Evolutionary conservation across 495 filamentous ascomycete genomes (phyloP).

Genomic region (Penicillium coffeae): DNA sequence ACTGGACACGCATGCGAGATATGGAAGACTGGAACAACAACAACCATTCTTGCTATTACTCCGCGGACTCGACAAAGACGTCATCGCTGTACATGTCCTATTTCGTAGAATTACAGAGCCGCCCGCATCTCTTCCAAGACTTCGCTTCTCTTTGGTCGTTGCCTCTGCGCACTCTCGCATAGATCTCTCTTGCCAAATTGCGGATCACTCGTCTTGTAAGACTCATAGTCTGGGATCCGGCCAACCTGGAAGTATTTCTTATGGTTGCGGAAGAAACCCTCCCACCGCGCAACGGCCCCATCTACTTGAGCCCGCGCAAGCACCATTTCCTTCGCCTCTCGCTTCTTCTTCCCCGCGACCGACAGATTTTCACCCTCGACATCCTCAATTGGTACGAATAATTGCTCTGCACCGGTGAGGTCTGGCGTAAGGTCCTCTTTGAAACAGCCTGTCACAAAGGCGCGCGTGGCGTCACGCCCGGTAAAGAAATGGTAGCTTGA

Average conservation of each 20-base stretch:
- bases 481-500: conserved; percentile 86
- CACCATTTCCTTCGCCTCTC: conserved; percentile 51
- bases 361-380: conserved; percentile 44
- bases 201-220: conserved; percentile 14
- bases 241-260: conserved; percentile 74
- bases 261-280: conserved; percentile 70
- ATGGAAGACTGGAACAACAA: too few species aligned
- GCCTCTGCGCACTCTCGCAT: conserved; percentile 43
- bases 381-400: conserved; percentile 78
- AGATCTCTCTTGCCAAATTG: conserved; percentile 39
- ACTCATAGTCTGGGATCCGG: conserved; percentile 44
- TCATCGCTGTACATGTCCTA: too few species aligned
- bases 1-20: too few species aligned
- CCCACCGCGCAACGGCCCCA: conserved; percentile 44
- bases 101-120: too few species aligned
- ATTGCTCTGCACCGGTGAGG: conserved; percentile 80
- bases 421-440: conserved; percentile 76
- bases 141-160: conserved; percentile 38
- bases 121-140: conserved; percentile 12
- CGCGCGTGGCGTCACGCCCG: conserved; percentile 80
- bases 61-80: too few species aligned
- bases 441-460: conserved; percentile 98
- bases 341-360: conserved; percentile 51
- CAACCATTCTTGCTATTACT: too few species aligned
- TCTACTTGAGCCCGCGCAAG: conserved; percentile 39